Percentiles rank a stretch among this genome's conserved stretches.
phyloP scores from a whole-genome alignment of 225 moss, liverwort and hornwort genomes.

The Bryum argenteum region DNA sequence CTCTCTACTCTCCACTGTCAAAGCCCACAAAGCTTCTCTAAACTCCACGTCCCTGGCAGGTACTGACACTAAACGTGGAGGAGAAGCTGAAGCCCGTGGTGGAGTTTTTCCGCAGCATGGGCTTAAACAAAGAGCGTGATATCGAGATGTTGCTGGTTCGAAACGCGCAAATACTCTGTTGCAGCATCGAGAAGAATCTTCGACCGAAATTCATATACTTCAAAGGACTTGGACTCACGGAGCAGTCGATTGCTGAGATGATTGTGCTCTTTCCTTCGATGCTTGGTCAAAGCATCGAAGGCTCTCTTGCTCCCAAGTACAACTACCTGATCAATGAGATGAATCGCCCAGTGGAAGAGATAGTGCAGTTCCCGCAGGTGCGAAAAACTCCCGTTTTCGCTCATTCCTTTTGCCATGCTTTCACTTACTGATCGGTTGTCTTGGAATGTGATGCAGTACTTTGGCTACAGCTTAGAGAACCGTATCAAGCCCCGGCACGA shows the following conservation, averaged over 20 bases:
- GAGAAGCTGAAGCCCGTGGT: slow-evolving; percentile 79
- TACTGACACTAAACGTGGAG: slow-evolving; percentile 76
- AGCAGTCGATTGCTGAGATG: slow-evolving; percentile 68
- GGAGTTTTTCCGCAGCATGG: slow-evolving; percentile 78
- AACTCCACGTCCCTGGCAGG: slow-evolving; percentile 42
- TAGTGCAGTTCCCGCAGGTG: slow-evolving; percentile 78
- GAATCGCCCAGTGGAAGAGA: slow-evolving; percentile 67
- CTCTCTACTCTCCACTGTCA: background rate
- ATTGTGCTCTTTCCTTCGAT: slow-evolving; percentile 85
- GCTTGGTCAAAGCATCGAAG: slow-evolving; percentile 80
- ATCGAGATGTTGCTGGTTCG: slow-evolving; percentile 69
- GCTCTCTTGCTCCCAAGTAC: slow-evolving; percentile 68
- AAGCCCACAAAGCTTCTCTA: too few species aligned
- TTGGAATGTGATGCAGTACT: slow-evolving; percentile 51
- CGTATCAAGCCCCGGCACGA: slow-evolving; percentile 73
- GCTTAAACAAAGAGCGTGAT: slow-evolving; percentile 72
- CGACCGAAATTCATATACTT: slow-evolving; percentile 74
- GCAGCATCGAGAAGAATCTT: slow-evolving; percentile 80
- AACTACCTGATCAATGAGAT: slow-evolving; percentile 64
- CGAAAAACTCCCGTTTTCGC: background rate
- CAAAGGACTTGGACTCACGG: slow-evolving; percentile 54
- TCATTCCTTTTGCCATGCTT: slow-evolving; percentile 5
- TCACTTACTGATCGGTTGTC: background rate
- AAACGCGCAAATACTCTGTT: slow-evolving; percentile 81
- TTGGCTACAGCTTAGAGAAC: slow-evolving; percentile 76